Evolutionary conservation across 805 yeast species (phyloP).

Genomic region (Schwanniomyces vanrijiae): DNA sequence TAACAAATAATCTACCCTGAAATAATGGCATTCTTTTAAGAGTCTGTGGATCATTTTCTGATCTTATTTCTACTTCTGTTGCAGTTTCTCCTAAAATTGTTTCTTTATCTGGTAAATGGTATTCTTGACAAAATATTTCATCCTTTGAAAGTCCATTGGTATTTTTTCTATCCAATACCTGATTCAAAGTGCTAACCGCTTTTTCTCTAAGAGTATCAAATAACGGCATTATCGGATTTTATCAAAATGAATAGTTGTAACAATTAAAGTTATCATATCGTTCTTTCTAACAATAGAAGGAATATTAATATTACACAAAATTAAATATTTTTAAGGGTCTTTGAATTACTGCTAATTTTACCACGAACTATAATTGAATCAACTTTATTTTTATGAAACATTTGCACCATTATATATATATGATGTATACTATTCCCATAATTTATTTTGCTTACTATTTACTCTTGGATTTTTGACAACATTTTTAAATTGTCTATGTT

Average conservation of each 20-base stretch:
- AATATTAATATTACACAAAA: not conserved
- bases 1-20: slow-evolving; percentile 68
- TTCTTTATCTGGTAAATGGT: slow-evolving; percentile 72
- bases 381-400: too few relatives aligned
- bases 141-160: slow-evolving; percentile 57
- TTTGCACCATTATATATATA: too few relatives aligned
- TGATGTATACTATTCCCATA: too few relatives aligned
- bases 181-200: slow-evolving; percentile 47
- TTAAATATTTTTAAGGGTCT: not conserved
- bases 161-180: slow-evolving; percentile 42
- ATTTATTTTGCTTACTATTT: too few relatives aligned
- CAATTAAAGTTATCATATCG: not conserved
- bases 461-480: too few relatives aligned
- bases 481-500: too few relatives aligned
- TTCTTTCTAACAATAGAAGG: not conserved
- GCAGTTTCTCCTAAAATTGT: slow-evolving; percentile 61
- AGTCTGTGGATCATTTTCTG: slow-evolving; percentile 22
- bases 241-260: not conserved
- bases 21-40: slow-evolving; percentile 25
- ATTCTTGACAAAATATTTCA: slow-evolving; percentile 66
- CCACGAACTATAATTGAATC: too few relatives aligned
- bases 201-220: slow-evolving; percentile 47
- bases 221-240: slow-evolving; percentile 43
- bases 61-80: slow-evolving; percentile 51
- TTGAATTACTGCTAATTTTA: too few relatives aligned